Evolutionary conservation across 208 protist genomes (phyloP).

Genomic region (Histomonas meleagridis): DNA sequence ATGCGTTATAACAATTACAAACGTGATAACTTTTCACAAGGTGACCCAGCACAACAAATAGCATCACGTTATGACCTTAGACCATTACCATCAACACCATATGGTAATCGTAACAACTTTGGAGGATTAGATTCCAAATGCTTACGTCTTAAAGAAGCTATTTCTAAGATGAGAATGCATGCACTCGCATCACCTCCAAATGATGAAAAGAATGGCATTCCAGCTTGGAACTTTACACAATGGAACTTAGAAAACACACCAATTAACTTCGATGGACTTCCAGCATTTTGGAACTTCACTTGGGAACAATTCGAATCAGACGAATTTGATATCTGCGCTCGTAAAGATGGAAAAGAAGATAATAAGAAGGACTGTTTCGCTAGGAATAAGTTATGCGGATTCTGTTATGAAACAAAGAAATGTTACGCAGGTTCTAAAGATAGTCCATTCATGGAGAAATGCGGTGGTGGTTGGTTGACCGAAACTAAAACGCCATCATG

Average conservation of each 20-base stretch:
- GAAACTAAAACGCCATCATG: not conserved
- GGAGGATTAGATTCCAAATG: not conserved
- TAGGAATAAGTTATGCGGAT: not conserved
- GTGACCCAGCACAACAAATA: conserved; percentile 30
- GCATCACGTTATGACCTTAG: not conserved
- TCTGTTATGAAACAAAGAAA: not conserved
- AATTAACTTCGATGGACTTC: not conserved
- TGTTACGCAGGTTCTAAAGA: not conserved
- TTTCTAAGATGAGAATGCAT: not conserved
- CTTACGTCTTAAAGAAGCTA: not conserved
- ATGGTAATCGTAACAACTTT: not conserved
- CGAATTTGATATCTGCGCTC: not conserved
- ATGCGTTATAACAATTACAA: conserved; percentile 11
- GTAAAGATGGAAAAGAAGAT: not conserved
- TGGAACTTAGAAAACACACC: not conserved
- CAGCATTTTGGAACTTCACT: not conserved
- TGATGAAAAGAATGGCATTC: not conserved
- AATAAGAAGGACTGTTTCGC: not conserved
- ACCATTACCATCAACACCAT: not conserved
- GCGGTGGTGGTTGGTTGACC: not conserved
- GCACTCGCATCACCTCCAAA: not conserved
- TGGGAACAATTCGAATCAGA: not conserved
- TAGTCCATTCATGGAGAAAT: not conserved
- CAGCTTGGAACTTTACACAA: not conserved
- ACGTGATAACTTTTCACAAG: not conserved